Percentiles rank a stretch among this genome's conserved stretches.
phyloP scores from a whole-genome alignment of 2,329 filamentous ascomycete genomes.

The Sporothrix protearum region DNA sequence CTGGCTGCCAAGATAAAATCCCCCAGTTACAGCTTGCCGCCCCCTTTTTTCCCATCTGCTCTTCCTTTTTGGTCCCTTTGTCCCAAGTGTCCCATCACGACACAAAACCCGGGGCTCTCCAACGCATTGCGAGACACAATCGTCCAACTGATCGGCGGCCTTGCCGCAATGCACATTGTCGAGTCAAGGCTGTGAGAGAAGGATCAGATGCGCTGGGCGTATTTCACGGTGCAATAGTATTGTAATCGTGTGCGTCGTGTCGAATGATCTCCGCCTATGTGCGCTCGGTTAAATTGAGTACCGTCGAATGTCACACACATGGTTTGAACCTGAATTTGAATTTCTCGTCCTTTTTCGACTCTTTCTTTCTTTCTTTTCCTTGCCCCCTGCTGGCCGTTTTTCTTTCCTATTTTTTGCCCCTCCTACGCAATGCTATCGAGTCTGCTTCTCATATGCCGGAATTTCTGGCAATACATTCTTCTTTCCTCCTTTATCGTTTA shows the following conservation, averaged over 20 bases:
- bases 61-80: neutral
- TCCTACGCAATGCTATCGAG: neutral
- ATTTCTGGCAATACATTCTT: neutral
- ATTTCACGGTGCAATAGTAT: neutral
- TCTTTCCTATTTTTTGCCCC: neutral
- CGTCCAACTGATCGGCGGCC: slow-evolving; percentile 14
- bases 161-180: slow-evolving; percentile 13
- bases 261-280: neutral
- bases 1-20: neutral
- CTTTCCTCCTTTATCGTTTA: neutral
- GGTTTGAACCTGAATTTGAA: neutral
- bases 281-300: neutral
- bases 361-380: neutral
- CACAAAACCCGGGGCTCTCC: slow-evolving; percentile 16
- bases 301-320: neutral
- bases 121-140: slow-evolving; percentile 21
- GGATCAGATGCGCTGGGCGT: neutral
- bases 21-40: neutral
- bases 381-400: neutral
- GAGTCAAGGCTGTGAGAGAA: neutral
- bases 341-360: too few species aligned
- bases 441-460: neutral
- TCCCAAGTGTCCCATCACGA: neutral
- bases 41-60: neutral
- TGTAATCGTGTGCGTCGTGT: neutral